Evolutionary conservation across 257 asterid genomes (phyloP), one percentile per base, ranked within the genome.

Genomic region (Striga asiatica): DNA sequence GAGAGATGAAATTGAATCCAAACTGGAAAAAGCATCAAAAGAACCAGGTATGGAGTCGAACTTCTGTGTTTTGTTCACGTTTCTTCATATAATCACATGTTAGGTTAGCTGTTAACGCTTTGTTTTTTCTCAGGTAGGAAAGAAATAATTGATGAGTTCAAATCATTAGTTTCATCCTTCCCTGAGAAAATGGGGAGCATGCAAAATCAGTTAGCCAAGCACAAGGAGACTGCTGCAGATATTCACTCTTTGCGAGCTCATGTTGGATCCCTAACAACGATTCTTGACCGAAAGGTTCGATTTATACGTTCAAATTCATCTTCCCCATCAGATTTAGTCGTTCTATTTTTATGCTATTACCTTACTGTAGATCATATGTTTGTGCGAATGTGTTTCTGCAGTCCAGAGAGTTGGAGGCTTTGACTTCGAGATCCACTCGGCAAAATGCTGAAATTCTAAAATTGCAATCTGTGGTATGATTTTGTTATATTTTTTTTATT

Each of bases 181-280:
- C 95, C 97, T 43, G 93, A 84, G 74, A 78, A 70, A 67, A 92
- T 92, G 99, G 85, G 87, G 23, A 71, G 52, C 75, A 92, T 92
- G 94, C 94, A 92, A 78, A 82, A 70, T 69, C 88, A 84, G 65
- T 69, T 92, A 55, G 81, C 83, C 66, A 72, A 72, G 47, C 82
- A 81, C 81, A 92, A 92, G 76, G 89, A 79, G 60, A 53, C 82
- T 70, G 95, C 97, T 62, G 72, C 93, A 19, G 83, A 83, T 35
- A 66, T 88, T 57, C 94, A 88, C 75, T 57, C 73, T 71, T 58
- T 88, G 62, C 77, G 91, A 49, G 97, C 99, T 58, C 78, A 76
- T 74, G 85, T 83, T 53, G 78, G 69, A 64, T 82, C 93, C 48
- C 74, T 92, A 60, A 69, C 83, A 52, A 64, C 65, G 65, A 80